These are phyloP conservation scores for Hirsutella rhossiliensis DNA, from an alignment of 2,329 filamentous ascomycete species.

Conservation along the genomic window DNA sequence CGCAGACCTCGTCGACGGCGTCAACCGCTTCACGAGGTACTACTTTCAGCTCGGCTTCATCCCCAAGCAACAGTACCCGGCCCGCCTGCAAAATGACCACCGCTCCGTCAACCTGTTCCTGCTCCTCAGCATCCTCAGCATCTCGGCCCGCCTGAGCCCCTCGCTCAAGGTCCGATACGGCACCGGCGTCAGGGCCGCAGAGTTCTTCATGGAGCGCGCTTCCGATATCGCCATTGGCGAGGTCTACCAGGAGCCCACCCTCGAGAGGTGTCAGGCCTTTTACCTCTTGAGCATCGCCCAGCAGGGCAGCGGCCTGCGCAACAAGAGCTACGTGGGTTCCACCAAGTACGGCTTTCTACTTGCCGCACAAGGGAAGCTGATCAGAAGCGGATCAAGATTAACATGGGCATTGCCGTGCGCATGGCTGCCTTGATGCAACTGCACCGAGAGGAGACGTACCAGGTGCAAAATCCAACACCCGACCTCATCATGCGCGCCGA, in stretches of 20 bases:
- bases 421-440: slow-evolving; percentile 44
- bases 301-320: slow-evolving; percentile 41
- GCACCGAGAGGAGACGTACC: slow-evolving; percentile 43
- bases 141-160: slow-evolving; percentile 42
- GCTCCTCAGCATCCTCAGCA: slow-evolving; percentile 40
- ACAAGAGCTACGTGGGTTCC: slow-evolving; percentile 39
- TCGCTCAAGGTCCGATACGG: slow-evolving; percentile 35
- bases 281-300: slow-evolving; percentile 47
- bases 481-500: slow-evolving; percentile 37
- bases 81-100: slow-evolving; percentile 32
- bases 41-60: slow-evolving; percentile 51
- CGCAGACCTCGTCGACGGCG: slow-evolving; percentile 36
- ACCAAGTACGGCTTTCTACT: background rate
- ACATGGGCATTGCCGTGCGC: slow-evolving; percentile 42
- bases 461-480: slow-evolving; percentile 25
- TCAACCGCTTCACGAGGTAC: slow-evolving; percentile 39
- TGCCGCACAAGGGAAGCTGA: background rate
- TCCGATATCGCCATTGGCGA: slow-evolving; percentile 33
- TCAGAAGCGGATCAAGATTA: slow-evolving; percentile 25
- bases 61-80: slow-evolving; percentile 37
- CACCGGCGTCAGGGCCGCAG: slow-evolving; percentile 36
- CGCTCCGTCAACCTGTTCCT: slow-evolving; percentile 41
- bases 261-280: slow-evolving; percentile 46
- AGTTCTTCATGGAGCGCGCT: slow-evolving; percentile 40
- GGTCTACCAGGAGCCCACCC: slow-evolving; percentile 37